Conservation (phyloP, 2,329 filamentous ascomycete species). For the Sarocladium strictum region DNA sequence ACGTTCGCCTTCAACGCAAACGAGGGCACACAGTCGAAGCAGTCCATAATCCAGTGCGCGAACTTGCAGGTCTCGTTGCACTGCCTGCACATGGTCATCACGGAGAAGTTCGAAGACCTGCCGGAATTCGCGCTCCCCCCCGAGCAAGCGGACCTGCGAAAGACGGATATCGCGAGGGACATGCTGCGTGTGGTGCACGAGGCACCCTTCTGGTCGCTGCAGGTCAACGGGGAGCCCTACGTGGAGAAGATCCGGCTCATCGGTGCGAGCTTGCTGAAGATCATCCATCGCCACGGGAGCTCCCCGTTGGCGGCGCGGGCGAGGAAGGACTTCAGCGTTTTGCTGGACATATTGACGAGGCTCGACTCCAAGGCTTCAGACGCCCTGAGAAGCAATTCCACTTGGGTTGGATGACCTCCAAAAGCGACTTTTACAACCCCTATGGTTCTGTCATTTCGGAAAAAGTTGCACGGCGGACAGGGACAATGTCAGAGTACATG, state of each 20-base stretch:
- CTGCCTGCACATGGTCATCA: conserved; percentile 35
- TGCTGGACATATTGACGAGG: conserved; percentile 33
- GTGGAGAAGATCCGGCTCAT: conserved; percentile 35
- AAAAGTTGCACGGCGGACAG: no score
- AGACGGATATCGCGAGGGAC: conserved; percentile 37
- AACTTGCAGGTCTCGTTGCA: conserved; percentile 35
- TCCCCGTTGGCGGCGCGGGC: conserved; percentile 32
- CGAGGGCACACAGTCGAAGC: conserved; percentile 19
- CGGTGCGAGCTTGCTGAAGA: conserved; percentile 30
- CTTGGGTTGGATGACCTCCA: conserved; percentile 9
- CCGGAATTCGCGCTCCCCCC: conserved; percentile 23
- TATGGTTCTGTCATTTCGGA: no score
- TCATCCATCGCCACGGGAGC: conserved; percentile 30
- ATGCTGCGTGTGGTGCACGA: conserved; percentile 34
- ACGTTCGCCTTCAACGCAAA: conserved; percentile 14
- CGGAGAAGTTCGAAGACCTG: conserved; percentile 28
- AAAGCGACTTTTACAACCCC: not conserved
- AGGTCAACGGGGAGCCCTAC: conserved; percentile 33
- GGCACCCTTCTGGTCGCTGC: conserved; percentile 34
- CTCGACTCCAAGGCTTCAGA: conserved; percentile 38
- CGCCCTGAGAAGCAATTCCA: conserved; percentile 26
- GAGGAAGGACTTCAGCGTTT: conserved; percentile 29
- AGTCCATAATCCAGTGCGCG: conserved; percentile 32
- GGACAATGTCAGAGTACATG: no score
- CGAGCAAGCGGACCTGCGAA: conserved; percentile 26